Evolutionary conservation across 2,329 filamentous ascomycete genomes (phyloP).

Genomic region (Fusarium sp.): DNA sequence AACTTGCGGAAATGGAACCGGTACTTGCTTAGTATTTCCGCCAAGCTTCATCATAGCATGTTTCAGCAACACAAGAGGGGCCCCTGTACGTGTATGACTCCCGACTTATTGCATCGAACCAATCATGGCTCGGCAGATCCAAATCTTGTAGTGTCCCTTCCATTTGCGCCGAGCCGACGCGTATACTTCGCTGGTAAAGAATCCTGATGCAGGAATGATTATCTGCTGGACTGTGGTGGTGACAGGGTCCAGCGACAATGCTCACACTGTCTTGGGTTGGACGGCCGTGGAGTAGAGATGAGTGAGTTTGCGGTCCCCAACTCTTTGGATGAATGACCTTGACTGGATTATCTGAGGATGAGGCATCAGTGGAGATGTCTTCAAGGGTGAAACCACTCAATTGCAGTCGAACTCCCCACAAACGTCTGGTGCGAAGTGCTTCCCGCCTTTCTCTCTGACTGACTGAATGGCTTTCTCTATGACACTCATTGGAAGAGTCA

Average conservation of each 20-base stretch:
- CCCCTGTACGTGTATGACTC: not conserved
- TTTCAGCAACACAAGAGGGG: not conserved
- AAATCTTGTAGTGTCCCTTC: not conserved
- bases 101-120: not conserved
- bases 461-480: not conserved
- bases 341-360: not conserved
- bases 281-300: not conserved
- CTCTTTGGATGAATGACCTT: not conserved
- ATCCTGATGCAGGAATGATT: not conserved
- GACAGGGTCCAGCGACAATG: not conserved
- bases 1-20: not conserved
- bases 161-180: not conserved
- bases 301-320: not conserved
- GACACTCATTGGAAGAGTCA: not conserved
- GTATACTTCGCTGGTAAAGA: not conserved
- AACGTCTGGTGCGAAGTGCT: not conserved
- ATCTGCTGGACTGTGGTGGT: fast-evolving
- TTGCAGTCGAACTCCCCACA: not conserved
- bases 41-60: not conserved
- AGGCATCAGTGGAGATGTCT: not conserved
- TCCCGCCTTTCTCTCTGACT: not conserved
- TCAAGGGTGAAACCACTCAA: not conserved
- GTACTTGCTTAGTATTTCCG: not conserved
- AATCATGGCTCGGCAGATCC: not conserved
- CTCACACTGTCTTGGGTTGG: fast-evolving